Evolutionary conservation across 176 grass and related monocot genomes (phyloP), one percentile per base, ranked within the genome.

Genomic region (Avena eriantha): DNA sequence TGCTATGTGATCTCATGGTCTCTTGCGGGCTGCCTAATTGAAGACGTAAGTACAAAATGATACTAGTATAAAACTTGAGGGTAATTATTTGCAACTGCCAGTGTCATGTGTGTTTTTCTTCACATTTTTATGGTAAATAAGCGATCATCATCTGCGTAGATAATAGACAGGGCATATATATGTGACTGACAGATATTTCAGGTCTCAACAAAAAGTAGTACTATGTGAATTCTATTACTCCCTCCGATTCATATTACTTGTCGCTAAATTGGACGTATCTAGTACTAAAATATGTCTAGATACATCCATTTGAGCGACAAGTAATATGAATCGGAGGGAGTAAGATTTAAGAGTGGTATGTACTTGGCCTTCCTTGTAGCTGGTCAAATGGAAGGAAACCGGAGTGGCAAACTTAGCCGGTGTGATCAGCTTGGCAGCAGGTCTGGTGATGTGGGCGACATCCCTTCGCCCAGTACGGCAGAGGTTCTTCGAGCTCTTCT

Each of bases 401-500:
- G 93, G 96, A 13, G 61, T 98, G 17, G 93, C 96, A 65, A 92
- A 94, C 81, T 82, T 98, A 21, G 91, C 96, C 7, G 96, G 96
- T 47, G 96, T 95, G 73, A 98, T 98, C 85, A 98, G 93, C 81
- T 88, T 98, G 88, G 11, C 35, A 61, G 89, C 93, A 0, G 96
- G 96, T 13, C 80, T 98, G 29, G 54, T 98, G 19, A 98, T 98
- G 96, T 98, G 96, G 96, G 86, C 79, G 22, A 98, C 96, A 60
- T 98, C 93, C 66, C 86, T 98, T 63, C 91, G 92, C 34, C 93
- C 89, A 1, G 93, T 98, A 63, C 85, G 96, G 78, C 93, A 95
- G 88, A 93, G 86, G 53, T 93, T 86, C 73, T 98, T 98, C 36
- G 96, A 98, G 91, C 90, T 98, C 65, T 98, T 98, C 89, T 98